Percentiles rank a stretch among this genome's conserved stretches.
phyloP scores from a whole-genome alignment of 495 filamentous ascomycete genomes.

The Entonaema liquescens region DNA sequence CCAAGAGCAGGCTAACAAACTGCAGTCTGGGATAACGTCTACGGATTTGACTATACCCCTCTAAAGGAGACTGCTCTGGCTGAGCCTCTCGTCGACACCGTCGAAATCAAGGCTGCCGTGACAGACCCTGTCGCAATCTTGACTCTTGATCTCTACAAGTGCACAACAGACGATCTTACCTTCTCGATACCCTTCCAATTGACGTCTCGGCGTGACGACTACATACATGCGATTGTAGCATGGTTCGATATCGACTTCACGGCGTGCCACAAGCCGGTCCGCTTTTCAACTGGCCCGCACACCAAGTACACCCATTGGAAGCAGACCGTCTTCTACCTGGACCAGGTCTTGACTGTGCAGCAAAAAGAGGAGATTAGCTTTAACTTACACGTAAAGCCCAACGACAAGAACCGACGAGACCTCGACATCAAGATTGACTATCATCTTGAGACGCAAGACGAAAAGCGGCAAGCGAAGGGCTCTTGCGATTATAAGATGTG shows the following conservation, averaged over 20 bases:
- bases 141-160: conserved; percentile 77
- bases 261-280: conserved; percentile 87
- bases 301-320: conserved; percentile 96
- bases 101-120: conserved; percentile 77
- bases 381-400: conserved; percentile 81
- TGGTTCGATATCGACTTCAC: conserved; percentile 99
- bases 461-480: conserved; percentile 71
- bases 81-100: conserved; percentile 76
- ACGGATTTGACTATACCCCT: conserved; percentile 79
- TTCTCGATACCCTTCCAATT: conserved; percentile 74
- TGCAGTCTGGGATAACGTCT: conserved; percentile 82
- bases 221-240: conserved; percentile 92
- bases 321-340: conserved; percentile 90
- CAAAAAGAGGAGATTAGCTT: conserved; percentile 77
- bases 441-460: conserved; percentile 77
- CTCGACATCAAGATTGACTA: conserved; percentile 91
- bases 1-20: conserved; percentile 37
- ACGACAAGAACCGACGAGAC: conserved; percentile 92
- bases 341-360: conserved; percentile 84
- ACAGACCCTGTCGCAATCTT: conserved; percentile 74
- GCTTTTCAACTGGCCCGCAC: conserved; percentile 87
- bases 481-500: conserved; percentile 91
- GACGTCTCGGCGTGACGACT: conserved; percentile 79
- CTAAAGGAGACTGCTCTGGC: conserved; percentile 75
- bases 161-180: conserved; percentile 68